A percentile compares a stretch with the other conserved stretches of the same genome.
Conservation (phyloP, 1,284 basidiomycete species). For the Melanopsichium pennsylvanicum region DNA sequence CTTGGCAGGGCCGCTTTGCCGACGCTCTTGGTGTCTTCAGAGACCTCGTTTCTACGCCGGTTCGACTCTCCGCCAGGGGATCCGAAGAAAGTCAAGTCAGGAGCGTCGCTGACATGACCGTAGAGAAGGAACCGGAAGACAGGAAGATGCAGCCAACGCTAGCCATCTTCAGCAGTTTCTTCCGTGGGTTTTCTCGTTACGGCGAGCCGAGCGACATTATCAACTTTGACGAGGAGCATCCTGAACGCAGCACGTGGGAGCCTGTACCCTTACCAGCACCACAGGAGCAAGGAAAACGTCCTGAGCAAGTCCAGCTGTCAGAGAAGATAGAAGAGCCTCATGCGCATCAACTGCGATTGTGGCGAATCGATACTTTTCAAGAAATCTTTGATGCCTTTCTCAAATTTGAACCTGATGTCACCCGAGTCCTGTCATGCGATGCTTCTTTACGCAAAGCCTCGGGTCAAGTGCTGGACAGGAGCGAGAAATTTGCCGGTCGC, state of each 20-base stretch:
- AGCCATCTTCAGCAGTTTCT: slow-evolving; percentile 38
- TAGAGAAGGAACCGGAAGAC: neutral
- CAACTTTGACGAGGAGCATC: slow-evolving; percentile 6
- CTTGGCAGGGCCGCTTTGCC: slow-evolving; percentile 30
- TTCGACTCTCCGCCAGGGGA: neutral
- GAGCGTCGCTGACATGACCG: neutral
- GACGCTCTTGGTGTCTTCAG: slow-evolving; percentile 35
- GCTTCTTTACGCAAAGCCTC: too few relatives aligned
- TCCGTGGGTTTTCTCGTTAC: slow-evolving; percentile 28
- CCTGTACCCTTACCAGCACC: neutral
- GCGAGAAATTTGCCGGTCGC: neutral
- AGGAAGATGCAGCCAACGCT: slow-evolving; percentile 21
- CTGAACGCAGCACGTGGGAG: slow-evolving; percentile 23
- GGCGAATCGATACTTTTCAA: slow-evolving; percentile 34
- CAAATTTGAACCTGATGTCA: slow-evolving; percentile 13
- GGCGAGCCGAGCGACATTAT: slow-evolving; percentile 10
- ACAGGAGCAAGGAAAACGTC: neutral
- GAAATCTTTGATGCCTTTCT: slow-evolving; percentile 42
- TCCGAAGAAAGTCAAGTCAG: neutral
- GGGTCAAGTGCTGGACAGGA: neutral
- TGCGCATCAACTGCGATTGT: slow-evolving; percentile 15
- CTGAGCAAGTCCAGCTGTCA: neutral
- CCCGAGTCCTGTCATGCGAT: neutral
- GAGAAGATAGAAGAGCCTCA: neutral
- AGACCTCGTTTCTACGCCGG: slow-evolving; percentile 36